Evolutionary conservation across 257 asterid species (phyloP).

Genomic region (Sherardia arvensis): DNA sequence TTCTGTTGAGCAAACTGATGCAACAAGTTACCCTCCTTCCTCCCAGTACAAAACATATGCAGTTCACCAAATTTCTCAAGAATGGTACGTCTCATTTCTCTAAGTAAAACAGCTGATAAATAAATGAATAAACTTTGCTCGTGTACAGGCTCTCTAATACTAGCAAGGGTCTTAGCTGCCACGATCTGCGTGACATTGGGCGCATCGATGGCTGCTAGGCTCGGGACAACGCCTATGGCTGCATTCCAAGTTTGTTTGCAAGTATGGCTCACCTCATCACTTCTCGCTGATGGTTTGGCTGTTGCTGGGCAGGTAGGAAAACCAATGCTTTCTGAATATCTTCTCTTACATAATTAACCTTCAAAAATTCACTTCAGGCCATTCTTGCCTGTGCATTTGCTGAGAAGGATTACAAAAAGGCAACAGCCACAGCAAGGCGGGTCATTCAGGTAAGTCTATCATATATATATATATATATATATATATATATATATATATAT

Average conservation of each 20-base stretch:
- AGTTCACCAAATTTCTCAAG: constrained; percentile 66
- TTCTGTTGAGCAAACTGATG: constrained; percentile 53
- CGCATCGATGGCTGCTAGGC: constrained; percentile 84
- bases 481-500: too few relatives aligned
- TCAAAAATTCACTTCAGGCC: constrained; percentile 35
- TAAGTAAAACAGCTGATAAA: background rate
- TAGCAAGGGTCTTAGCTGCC: constrained; percentile 79
- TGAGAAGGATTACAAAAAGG: constrained; percentile 76
- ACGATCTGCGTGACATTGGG: constrained; percentile 86
- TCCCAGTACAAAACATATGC: constrained; percentile 64
- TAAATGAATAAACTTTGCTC: background rate
- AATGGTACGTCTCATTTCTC: constrained; percentile 40
- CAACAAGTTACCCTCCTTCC: constrained; percentile 63
- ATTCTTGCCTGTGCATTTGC: constrained; percentile 96
- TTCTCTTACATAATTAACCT: background rate
- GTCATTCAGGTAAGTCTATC: constrained; percentile 55
- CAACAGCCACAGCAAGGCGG: constrained; percentile 68
- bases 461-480: too few relatives aligned
- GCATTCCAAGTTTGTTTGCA: constrained; percentile 92
- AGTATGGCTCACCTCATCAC: constrained; percentile 88
- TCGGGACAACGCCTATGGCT: constrained; percentile 84
- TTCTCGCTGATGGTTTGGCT: constrained; percentile 94
- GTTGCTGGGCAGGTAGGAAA: constrained; percentile 98
- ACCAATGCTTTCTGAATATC: background rate
- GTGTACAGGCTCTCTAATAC: constrained; percentile 53